These are phyloP conservation scores for Sordariomycetes sp. DNA, from an alignment of 2,329 filamentous ascomycete genomes.

Conservation along the genomic window DNA sequence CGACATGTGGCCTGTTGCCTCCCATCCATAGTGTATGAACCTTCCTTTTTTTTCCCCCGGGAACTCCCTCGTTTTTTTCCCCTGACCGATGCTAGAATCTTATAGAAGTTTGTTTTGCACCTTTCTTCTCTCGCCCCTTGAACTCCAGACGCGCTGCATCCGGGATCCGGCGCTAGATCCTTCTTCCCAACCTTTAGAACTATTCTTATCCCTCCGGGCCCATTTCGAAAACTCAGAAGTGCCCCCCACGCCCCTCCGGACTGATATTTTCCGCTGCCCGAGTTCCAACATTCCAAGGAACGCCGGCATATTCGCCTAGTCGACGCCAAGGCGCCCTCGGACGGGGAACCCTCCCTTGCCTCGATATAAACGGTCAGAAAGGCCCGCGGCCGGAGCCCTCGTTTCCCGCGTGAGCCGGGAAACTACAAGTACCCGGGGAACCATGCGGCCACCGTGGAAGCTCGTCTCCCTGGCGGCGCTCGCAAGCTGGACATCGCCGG, in stretches of 20 bases:
- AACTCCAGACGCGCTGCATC: not conserved
- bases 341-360: not conserved
- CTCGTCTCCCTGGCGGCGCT: slow-evolving; percentile 44
- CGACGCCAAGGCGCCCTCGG: slow-evolving; percentile 3
- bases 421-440: slow-evolving; percentile 5
- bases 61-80: not conserved
- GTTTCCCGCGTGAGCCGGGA: not conserved
- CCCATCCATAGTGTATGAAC: not conserved
- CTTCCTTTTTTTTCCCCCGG: not conserved
- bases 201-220: not conserved
- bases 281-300: not conserved
- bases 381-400: not conserved
- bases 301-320: not conserved
- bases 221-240: not conserved
- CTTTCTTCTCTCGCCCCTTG: not conserved
- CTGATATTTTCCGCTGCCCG: not conserved
- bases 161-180: no score
- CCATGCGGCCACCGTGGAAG: slow-evolving; percentile 39
- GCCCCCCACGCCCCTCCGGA: not conserved
- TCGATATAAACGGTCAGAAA: not conserved
- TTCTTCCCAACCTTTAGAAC: not conserved
- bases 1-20: slow-evolving; percentile 2
- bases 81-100: not conserved
- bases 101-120: not conserved
- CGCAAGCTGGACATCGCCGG: slow-evolving; percentile 36